phyloP scores from a whole-genome alignment of 306 rosid genomes.

The Casuarina glauca region DNA sequence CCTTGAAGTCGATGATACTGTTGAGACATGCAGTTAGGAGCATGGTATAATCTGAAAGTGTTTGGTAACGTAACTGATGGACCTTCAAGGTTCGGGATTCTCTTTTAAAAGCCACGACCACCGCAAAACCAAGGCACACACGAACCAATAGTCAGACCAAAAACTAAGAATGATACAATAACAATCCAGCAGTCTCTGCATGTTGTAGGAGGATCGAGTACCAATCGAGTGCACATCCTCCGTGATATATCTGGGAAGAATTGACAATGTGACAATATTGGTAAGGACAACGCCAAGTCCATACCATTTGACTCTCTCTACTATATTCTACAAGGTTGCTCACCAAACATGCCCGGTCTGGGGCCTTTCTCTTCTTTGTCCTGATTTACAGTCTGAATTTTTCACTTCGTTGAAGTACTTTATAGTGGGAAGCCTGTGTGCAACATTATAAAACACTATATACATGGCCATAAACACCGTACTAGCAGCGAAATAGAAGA shows the following conservation, averaged over 20 bases:
- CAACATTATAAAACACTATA: constrained; percentile 61
- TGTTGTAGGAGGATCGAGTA: constrained; percentile 74
- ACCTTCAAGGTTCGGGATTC: too few species aligned
- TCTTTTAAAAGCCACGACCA: too few species aligned
- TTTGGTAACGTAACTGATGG: too few species aligned
- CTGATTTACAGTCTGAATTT: constrained; percentile 44
- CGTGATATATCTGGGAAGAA: constrained; percentile 87
- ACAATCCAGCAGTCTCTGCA: constrained; percentile 84
- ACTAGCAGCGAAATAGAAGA: constrained; percentile 71
- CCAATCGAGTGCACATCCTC: constrained; percentile 99
- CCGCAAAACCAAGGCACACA: constrained; percentile 75
- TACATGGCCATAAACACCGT: constrained; percentile 64
- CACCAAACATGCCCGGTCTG: constrained; percentile 51
- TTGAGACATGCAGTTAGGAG: too few species aligned
- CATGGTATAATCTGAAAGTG: too few species aligned
- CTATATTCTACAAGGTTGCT: constrained; percentile 54
- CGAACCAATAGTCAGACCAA: constrained; percentile 80
- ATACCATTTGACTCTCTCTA: constrained; percentile 74
- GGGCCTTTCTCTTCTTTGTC: constrained; percentile 58
- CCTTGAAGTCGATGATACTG: too few species aligned
- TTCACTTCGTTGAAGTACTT: constrained; percentile 70
- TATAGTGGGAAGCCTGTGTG: constrained; percentile 71
- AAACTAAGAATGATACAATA: constrained; percentile 61
- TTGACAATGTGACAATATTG: constrained; percentile 75
- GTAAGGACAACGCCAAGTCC: constrained; percentile 65